phyloP scores from a whole-genome alignment of 129 eudicot genomes.

The Tanacetum coccineum region DNA sequence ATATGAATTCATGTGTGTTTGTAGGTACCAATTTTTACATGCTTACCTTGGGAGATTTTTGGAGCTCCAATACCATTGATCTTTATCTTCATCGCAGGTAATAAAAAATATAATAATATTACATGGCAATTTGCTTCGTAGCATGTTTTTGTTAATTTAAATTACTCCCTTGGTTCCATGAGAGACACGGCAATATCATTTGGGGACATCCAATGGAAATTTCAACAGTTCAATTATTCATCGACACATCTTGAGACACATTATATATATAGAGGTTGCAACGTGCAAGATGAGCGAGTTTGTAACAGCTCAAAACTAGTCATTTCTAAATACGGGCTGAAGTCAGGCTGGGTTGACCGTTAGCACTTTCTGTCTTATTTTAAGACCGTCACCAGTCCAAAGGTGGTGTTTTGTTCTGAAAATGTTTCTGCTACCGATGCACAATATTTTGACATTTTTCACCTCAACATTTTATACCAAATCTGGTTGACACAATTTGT shows the following conservation, averaged over 20 bases:
- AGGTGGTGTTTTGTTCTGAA: too few species aligned
- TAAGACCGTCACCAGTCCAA: too few species aligned
- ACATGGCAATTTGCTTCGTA: not conserved
- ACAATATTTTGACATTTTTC: too few species aligned
- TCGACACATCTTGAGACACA: not conserved
- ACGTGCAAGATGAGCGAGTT: not conserved
- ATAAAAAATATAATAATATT: not conserved
- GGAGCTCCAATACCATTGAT: conserved; percentile 96
- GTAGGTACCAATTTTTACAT: conserved; percentile 83
- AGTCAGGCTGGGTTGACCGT: too few species aligned
- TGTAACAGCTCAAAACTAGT: too few species aligned
- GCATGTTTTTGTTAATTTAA: conserved; percentile 3
- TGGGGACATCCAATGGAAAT: not conserved
- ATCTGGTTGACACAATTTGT: too few species aligned
- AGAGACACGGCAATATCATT: not conserved
- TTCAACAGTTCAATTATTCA: not conserved
- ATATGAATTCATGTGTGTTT: conserved; percentile 13
- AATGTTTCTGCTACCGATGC: too few species aligned
- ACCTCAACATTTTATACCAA: too few species aligned
- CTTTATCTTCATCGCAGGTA: conserved; percentile 95
- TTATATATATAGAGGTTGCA: not conserved
- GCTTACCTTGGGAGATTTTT: conserved; percentile 85
- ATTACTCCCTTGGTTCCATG: not conserved
- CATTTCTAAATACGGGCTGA: too few species aligned
- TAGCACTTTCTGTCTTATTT: too few species aligned